A percentile compares a stretch with the other conserved stretches of the same genome.
Conservation (phyloP, 2,329 filamentous ascomycete genomes). For the Coniochaeta ligniaria region DNA sequence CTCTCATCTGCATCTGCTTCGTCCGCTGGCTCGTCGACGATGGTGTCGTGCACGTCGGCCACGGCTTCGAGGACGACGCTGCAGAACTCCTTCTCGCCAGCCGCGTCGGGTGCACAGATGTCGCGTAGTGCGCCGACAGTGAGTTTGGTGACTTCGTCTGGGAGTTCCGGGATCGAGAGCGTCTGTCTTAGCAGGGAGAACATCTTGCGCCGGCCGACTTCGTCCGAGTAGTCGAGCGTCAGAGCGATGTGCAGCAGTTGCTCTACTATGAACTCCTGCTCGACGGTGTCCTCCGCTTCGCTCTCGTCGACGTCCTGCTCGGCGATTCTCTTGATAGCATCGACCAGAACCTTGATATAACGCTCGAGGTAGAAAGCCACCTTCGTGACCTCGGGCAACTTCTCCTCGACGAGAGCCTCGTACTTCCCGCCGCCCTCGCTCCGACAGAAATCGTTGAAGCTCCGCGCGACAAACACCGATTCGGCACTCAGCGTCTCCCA, state of each 20-base stretch:
- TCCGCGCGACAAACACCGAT: slow-evolving; percentile 82
- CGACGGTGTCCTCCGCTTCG: slow-evolving; percentile 76
- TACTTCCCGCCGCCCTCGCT: slow-evolving; percentile 66
- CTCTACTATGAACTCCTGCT: slow-evolving; percentile 92
- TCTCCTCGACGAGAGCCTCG: slow-evolving; percentile 75
- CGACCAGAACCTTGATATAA: slow-evolving; percentile 64
- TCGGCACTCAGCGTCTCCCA: slow-evolving; percentile 80
- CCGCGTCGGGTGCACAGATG: slow-evolving; percentile 68
- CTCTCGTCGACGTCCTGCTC: slow-evolving; percentile 50
- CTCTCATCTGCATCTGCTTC: slow-evolving; percentile 72
- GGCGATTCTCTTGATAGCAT: slow-evolving; percentile 52
- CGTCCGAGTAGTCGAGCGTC: slow-evolving; percentile 94
- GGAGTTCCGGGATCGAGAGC: slow-evolving; percentile 77
- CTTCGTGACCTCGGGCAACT: slow-evolving; percentile 89
- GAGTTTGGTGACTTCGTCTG: slow-evolving; percentile 88
- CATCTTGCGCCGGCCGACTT: slow-evolving; percentile 93
- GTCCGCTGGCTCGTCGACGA: slow-evolving; percentile 60
- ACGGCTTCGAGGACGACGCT: slow-evolving; percentile 86
- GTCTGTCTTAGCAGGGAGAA: slow-evolving; percentile 82
- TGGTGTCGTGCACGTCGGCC: slow-evolving; percentile 92
- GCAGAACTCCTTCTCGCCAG: slow-evolving; percentile 76
- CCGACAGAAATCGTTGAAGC: slow-evolving; percentile 90
- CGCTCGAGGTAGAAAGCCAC: slow-evolving; percentile 81
- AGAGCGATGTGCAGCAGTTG: slow-evolving; percentile 89
- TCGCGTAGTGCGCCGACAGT: slow-evolving; percentile 73